A percentile compares a stretch with the other conserved stretches of the same genome.
Conservation (phyloP, 2,329 filamentous ascomycete species). For the Paraphaeosphaeria minitans region DNA sequence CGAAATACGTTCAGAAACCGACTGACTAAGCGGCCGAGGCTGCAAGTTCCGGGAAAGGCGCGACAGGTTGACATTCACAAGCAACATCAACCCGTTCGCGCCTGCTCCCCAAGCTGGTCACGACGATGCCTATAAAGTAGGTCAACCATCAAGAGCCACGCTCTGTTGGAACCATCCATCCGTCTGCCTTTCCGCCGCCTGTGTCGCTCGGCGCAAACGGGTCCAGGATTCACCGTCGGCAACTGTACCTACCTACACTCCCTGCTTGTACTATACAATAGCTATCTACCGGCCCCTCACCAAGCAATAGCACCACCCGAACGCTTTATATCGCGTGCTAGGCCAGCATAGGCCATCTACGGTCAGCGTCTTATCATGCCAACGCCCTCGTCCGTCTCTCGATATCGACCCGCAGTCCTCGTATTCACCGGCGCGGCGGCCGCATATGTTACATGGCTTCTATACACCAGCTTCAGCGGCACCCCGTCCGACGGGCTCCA, state of each 20-base stretch:
- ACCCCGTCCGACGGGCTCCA: conserved; percentile 53
- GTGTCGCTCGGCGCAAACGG: not conserved
- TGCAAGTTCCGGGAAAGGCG: not conserved
- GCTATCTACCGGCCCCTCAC: not conserved
- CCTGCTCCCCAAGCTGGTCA: conserved; percentile 6
- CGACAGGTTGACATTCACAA: not conserved
- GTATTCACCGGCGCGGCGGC: conserved; percentile 62
- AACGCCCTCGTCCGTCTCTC: conserved; percentile 41
- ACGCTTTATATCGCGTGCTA: not conserved
- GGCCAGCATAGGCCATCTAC: not conserved
- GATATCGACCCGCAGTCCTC: conserved; percentile 57
- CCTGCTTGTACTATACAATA: not conserved
- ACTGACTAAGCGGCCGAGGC: conserved; percentile 6
- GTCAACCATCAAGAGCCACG: conserved; percentile 4
- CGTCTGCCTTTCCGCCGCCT: not conserved
- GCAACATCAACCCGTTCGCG: not conserved
- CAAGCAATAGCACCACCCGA: not conserved
- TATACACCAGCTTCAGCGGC: conserved; percentile 54
- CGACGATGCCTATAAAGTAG: conserved; percentile 16
- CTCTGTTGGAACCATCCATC: conserved; percentile 1
- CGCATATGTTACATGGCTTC: conserved; percentile 63
- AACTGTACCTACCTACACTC: not conserved
- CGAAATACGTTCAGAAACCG: not conserved
- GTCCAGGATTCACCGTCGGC: not conserved
- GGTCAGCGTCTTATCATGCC: conserved; percentile 29